These are phyloP conservation scores for Trametes cingulata DNA, from an alignment of 768 basidiomycete species.

Conservation along the genomic window DNA sequence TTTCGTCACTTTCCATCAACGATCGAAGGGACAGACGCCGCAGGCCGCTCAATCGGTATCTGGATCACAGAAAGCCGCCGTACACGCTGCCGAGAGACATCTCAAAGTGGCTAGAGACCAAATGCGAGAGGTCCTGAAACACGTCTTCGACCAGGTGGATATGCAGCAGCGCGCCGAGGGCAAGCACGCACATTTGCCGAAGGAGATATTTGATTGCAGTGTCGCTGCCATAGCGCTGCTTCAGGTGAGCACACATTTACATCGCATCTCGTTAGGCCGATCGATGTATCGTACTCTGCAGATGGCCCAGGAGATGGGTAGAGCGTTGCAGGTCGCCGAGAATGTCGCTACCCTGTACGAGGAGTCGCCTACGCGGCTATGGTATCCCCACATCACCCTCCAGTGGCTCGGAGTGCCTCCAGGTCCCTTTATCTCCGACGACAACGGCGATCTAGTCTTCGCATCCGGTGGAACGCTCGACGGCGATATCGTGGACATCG, in stretches of 20 bases:
- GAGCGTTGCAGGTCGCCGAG: slow-evolving; percentile 37
- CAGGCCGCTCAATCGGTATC: slow-evolving; percentile 8
- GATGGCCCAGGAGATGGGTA: slow-evolving; percentile 46
- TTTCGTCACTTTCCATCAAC: slow-evolving; percentile 32
- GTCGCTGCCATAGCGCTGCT: slow-evolving; percentile 45
- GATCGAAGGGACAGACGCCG: slow-evolving; percentile 11
- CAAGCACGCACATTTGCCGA: slow-evolving; percentile 27
- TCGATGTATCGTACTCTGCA: slow-evolving; percentile 18
- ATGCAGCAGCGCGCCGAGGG: slow-evolving; percentile 28
- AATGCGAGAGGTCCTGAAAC: slow-evolving; percentile 34
- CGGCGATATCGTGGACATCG: slow-evolving; percentile 1
- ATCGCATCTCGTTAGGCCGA: neutral
- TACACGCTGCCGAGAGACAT: slow-evolving; percentile 21
- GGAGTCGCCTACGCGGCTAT: slow-evolving; percentile 36
- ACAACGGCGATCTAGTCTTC: slow-evolving; percentile 17
- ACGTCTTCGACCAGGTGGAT: slow-evolving; percentile 36
- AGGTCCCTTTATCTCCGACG: slow-evolving; percentile 33
- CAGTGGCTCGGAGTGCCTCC: slow-evolving; percentile 47
- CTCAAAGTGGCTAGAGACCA: slow-evolving; percentile 28
- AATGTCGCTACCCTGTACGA: slow-evolving; percentile 35
- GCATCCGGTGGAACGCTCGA: slow-evolving; percentile 1
- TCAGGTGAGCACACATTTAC: slow-evolving; percentile 35
- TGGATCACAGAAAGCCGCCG: slow-evolving; percentile 15
- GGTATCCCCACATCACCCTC: slow-evolving; percentile 42
- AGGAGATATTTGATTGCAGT: slow-evolving; percentile 38